These are phyloP conservation scores for Tulasnella sp. DNA, from an alignment of 768 basidiomycete genomes.

Conservation along the genomic window DNA sequence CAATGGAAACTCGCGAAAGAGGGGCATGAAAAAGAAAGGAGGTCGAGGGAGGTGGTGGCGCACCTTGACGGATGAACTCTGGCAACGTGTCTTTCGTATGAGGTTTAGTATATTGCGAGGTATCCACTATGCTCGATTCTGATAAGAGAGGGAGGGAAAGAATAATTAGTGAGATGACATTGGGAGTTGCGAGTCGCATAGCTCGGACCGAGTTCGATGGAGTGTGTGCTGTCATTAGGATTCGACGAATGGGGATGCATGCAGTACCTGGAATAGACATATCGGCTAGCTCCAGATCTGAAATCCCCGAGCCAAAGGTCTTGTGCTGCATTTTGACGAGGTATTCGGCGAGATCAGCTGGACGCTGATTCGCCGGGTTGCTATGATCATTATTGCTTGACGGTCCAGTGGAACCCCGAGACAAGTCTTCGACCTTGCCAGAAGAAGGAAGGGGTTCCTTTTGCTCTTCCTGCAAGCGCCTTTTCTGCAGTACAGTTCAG, in stretches of 20 bases:
- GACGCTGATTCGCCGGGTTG: conserved; percentile 22
- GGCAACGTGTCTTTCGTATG: conserved; percentile 60
- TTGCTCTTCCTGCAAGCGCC: neutral
- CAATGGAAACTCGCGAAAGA: neutral
- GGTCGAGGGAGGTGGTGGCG: conserved; percentile 15
- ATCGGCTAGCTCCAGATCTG: conserved; percentile 70
- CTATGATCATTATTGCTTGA: too few relatives aligned
- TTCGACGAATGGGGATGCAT: neutral
- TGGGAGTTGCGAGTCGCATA: neutral
- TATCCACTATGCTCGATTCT: conserved; percentile 48
- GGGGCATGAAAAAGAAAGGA: neutral
- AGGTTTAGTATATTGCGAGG: conserved; percentile 56
- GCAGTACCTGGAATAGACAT: conserved; percentile 61
- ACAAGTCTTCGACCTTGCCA: neutral
- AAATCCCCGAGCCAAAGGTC: conserved; percentile 56
- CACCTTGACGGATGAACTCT: conserved; percentile 69
- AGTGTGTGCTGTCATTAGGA: neutral
- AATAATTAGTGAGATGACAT: neutral
- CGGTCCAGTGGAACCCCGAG: neutral
- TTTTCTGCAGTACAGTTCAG: neutral
- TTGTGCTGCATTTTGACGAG: conserved; percentile 48
- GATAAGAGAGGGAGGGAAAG: neutral
- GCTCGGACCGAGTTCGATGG: neutral
- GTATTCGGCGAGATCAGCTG: conserved; percentile 48
- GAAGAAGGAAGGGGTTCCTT: neutral